Conservation (phyloP, 768 basidiomycete genomes). For the Leucocoprinus birnbaumii region DNA sequence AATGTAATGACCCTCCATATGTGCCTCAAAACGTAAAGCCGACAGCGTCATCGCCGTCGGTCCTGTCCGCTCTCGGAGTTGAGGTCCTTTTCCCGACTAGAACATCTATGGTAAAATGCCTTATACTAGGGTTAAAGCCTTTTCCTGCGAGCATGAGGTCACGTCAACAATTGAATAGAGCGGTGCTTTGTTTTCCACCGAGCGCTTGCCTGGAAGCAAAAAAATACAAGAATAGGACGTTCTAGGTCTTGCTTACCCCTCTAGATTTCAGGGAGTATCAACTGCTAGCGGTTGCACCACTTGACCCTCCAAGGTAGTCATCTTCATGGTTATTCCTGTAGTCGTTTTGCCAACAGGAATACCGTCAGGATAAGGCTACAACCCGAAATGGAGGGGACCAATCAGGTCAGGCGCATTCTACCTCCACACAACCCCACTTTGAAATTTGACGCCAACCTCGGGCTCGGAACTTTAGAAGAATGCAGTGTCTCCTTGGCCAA, state of each 20-base stretch:
- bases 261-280: too few relatives aligned
- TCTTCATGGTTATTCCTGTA: too few relatives aligned
- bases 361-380: too few relatives aligned
- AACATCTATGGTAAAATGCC: neutral
- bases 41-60: neutral
- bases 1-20: neutral
- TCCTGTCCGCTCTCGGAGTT: conserved; percentile 2
- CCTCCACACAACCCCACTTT: neutral
- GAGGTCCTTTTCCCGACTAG: neutral
- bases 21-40: neutral
- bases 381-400: neutral
- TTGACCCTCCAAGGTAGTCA: too few relatives aligned
- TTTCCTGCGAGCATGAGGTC: too few relatives aligned
- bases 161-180: too few relatives aligned
- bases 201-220: too few relatives aligned
- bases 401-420: neutral
- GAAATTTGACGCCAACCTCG: neutral
- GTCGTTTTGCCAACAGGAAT: too few relatives aligned
- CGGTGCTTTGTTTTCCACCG: too few relatives aligned
- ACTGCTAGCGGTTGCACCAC: too few relatives aligned
- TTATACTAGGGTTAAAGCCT: neutral
- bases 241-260: too few relatives aligned
- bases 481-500: conserved; percentile 2
- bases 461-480: neutral
- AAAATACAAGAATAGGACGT: too few relatives aligned